Evolutionary conservation across 176 grass and related monocot genomes (phyloP).

Genomic region (Avena sativa): DNA sequence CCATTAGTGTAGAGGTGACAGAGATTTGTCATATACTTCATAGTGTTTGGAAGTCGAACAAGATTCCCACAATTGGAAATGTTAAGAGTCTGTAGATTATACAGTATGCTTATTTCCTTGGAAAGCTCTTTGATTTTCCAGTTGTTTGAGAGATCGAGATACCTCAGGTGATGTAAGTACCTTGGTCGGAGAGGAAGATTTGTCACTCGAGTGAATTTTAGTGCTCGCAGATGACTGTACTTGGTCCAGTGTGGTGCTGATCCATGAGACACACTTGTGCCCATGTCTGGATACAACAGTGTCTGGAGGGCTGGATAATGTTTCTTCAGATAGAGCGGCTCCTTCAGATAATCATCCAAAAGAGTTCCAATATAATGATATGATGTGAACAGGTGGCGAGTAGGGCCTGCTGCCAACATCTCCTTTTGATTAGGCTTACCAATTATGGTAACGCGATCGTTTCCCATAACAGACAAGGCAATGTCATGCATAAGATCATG

Average conservation of each 20-base stretch:
- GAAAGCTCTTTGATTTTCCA: background rate
- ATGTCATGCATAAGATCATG: conserved; percentile 45
- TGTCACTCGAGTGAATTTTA: rapidly evolving
- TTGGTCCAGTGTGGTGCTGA: background rate
- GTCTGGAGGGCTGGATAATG: background rate
- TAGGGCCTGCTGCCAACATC: background rate
- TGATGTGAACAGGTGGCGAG: background rate
- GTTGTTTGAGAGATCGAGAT: background rate
- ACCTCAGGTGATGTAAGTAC: background rate
- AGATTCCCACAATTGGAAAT: background rate
- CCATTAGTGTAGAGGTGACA: background rate
- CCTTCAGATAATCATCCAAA: background rate
- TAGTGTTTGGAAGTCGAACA: conserved; percentile 3
- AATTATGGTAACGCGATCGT: background rate
- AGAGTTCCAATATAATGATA: rapidly evolving
- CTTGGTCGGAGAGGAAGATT: background rate
- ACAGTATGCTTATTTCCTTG: background rate
- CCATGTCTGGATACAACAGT: rapidly evolving
- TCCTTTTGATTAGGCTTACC: background rate
- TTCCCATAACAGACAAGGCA: conserved; percentile 1
- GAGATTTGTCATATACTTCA: conserved; percentile 30
- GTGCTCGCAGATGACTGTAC: background rate
- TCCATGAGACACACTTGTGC: rapidly evolving
- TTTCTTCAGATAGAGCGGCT: background rate
- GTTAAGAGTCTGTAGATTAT: conserved; percentile 28